Percentiles rank a stretch among this genome's conserved stretches.
Conservation (phyloP, 306 rosid genomes). For the Quercus mongolica region DNA sequence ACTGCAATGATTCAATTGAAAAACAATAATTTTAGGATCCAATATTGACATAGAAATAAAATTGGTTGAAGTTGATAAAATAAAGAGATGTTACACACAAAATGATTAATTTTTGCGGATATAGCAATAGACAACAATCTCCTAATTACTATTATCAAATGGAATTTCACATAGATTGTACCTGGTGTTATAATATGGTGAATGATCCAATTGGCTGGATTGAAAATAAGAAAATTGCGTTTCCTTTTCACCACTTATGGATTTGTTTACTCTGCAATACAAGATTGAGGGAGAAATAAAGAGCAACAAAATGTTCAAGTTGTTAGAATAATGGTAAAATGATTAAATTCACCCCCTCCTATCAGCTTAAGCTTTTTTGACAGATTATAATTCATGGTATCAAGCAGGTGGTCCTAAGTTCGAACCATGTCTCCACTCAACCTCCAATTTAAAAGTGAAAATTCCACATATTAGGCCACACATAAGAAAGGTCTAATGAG, state of each 20-base stretch:
- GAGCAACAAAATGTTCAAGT: not conserved
- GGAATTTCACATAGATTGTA: constrained; percentile 16
- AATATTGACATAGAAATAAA: not conserved
- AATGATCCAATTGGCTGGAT: constrained; percentile 37
- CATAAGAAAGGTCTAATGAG: not conserved
- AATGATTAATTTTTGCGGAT: not conserved
- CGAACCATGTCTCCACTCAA: too few species aligned
- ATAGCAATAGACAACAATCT: not conserved
- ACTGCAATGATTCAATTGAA: constrained; percentile 43
- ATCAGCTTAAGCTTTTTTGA: too few species aligned
- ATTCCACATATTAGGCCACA: too few species aligned
- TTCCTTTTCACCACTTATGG: constrained; percentile 41
- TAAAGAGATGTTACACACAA: not conserved
- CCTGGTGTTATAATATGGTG: constrained; percentile 64
- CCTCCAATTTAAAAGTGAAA: too few species aligned
- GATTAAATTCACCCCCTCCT: too few species aligned
- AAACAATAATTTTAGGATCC: constrained; percentile 4
- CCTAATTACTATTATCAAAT: not conserved
- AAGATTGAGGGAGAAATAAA: constrained; percentile 9
- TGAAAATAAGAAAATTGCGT: constrained; percentile 32
- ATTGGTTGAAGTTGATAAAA: not conserved
- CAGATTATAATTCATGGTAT: too few species aligned
- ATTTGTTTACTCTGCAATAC: constrained; percentile 40
- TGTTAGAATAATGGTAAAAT: too few species aligned
- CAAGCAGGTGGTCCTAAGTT: too few species aligned